Base-by-base conservation (phyloP, 2,329 filamentous ascomycete species). In the Thielaviopsis ethacetica region DNA sequence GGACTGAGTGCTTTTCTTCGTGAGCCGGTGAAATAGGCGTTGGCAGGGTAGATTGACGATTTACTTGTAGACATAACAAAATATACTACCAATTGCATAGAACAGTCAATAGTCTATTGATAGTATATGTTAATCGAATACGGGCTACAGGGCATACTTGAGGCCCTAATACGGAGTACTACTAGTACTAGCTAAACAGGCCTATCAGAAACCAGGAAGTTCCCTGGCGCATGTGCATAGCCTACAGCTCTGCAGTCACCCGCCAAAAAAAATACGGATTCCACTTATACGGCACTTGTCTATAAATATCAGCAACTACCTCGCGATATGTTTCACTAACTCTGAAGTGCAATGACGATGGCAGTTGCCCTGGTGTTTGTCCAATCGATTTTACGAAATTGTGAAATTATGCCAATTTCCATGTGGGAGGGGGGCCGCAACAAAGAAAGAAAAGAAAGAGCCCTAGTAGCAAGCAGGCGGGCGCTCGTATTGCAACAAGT, bases 1-100 rank as follows among this genome's bases (percentile, higher is more conserved):
- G 91, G 91, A 74, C 77, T 58, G 67, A 76, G 62, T 94, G 89
- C 68, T 78, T 75, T 62, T 64, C 62, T 38, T 72, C 64, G 65
- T 52, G 21, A 22, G 19, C 9, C 5, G 21, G 3, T 17, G 54
- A 19, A 9, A 49, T n/a, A 49, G 44, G 44, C 44, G 44, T 7
- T n/a, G 17, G 30, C 30, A 26, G 3, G 24, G 24, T 26, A 26
- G 24, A 26, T 6, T n/a, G n/a, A n/a, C n/a, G n/a, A n/a, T n/a
- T n/a, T n/a, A n/a, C n/a, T n/a, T n/a, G n/a, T n/a, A n/a, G n/a
- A n/a, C n/a, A n/a, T n/a, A n/a, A n/a, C n/a, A n/a, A n/a, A n/a
- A n/a, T n/a, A n/a, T n/a, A n/a, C n/a, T n/a, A n/a, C n/a, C n/a
- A n/a, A n/a, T n/a, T n/a, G n/a, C n/a, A n/a, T n/a, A n/a, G n/a